These are phyloP conservation scores for Neonectria hederae DNA, from an alignment of 2,329 filamentous ascomycete species.

Conservation along the genomic window DNA sequence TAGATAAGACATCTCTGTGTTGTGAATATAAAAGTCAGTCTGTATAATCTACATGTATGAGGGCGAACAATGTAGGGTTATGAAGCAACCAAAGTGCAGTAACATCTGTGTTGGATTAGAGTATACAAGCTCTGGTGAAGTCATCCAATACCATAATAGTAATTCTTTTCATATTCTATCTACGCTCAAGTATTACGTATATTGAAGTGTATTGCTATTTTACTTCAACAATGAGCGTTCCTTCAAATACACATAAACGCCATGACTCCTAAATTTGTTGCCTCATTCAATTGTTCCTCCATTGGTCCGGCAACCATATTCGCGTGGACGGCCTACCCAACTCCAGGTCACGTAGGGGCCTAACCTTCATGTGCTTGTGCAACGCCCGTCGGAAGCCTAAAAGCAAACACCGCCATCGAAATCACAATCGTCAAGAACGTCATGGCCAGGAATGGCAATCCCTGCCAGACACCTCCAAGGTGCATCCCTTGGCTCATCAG, in stretches of 20 bases:
- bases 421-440: slow-evolving; percentile 45
- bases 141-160: neutral
- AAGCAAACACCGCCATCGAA: slow-evolving; percentile 43
- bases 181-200: too few species aligned
- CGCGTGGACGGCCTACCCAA: neutral
- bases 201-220: neutral
- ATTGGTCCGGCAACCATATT: neutral
- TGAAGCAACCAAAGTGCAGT: neutral
- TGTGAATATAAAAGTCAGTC: too few species aligned
- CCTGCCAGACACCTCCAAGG: slow-evolving; percentile 58
- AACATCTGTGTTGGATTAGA: neutral
- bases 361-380: slow-evolving; percentile 30
- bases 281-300: neutral
- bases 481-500: slow-evolving; percentile 57
- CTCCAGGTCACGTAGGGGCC: neutral
- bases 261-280: neutral
- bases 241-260: neutral
- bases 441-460: slow-evolving; percentile 58
- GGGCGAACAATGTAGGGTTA: too few species aligned
- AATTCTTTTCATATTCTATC: neutral
- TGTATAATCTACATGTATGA: neutral
- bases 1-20: too few species aligned
- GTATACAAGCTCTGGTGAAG: neutral
- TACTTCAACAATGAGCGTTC: neutral
- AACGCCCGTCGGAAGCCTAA: slow-evolving; percentile 39